Evolutionary conservation across 208 protist species (phyloP), one percentile per base, ranked within the genome.

Genomic region (Naegleria fowleri): DNA sequence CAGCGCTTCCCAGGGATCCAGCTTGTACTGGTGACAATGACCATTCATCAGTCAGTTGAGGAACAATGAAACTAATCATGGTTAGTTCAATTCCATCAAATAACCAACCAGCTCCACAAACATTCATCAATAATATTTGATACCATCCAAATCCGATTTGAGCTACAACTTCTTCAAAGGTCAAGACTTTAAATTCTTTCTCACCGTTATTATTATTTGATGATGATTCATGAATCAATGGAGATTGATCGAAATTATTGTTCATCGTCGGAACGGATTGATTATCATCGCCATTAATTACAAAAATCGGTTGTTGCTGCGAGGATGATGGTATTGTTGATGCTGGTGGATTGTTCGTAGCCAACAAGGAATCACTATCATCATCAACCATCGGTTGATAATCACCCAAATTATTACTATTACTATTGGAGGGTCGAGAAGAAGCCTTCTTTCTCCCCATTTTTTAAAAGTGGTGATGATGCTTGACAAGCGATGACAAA

Each of bases 91-190:
- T 55, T 25, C 84, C 84, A 36, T 87, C 84, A 87, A 87, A 87
- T 36, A 87, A 40, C 84, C 84, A 87, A 52, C 84, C 55, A 67
- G 55, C 55, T 52, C 84, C 84, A 87, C 84, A 87, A 43, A 87
- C 33, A 36, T 52, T n/a, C 40, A 87, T 55, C 33, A 87, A 55
- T 51, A 87, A 40, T 29, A 87, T 19, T 36, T 87, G 84, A 39
- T 87, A 87, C 22, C 19, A 36, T 55, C 40, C 40, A 87, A 87
- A 87, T 40, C 84, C 84, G 13, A 87, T 55, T 9, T 87, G 25
- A 33, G 43, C 40, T 16, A 87, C 9, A 41, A 41, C 84, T 55
- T 87, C 84, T 22, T 87, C 84, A 36, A 52, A 55, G 0, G 84
- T 87, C 6, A 40, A 33, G 11, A 67, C 55, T 67, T 67, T 67